Evolutionary conservation across 208 protist genomes (phyloP).

Genomic region (Chromosphaera perkinsii): DNA sequence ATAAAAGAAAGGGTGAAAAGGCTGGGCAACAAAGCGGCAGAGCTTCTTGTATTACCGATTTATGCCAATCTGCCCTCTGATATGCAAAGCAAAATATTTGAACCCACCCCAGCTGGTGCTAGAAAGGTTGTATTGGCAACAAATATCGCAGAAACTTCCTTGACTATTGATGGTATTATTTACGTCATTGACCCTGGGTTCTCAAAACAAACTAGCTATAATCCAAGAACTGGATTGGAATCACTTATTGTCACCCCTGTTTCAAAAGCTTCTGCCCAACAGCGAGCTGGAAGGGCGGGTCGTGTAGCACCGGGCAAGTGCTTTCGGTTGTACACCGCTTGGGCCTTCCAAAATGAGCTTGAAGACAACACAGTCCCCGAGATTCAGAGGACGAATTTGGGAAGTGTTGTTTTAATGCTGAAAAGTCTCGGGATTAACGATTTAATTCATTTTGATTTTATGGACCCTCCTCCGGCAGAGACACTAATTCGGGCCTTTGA

Average conservation of each 20-base stretch:
- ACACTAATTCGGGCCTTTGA: slow-evolving; percentile 88
- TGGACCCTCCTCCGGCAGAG: slow-evolving; percentile 93
- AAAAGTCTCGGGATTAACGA: slow-evolving; percentile 84
- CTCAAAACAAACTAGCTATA: slow-evolving; percentile 79
- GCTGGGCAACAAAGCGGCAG: slow-evolving; percentile 58
- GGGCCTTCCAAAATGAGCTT: slow-evolving; percentile 83
- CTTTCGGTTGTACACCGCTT: slow-evolving; percentile 92
- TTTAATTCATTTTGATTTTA: slow-evolving; percentile 94
- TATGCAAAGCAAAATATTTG: slow-evolving; percentile 89
- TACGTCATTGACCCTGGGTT: slow-evolving; percentile 96
- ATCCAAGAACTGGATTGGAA: slow-evolving; percentile 17
- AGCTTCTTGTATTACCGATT: slow-evolving; percentile 68
- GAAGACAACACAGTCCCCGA: slow-evolving; percentile 90
- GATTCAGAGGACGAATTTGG: slow-evolving; percentile 94
- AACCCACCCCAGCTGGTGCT: slow-evolving; percentile 61
- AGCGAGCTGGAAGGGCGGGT: slow-evolving; percentile 93
- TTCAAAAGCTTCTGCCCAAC: slow-evolving; percentile 85
- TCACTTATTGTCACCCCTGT: slow-evolving; percentile 83
- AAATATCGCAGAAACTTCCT: slow-evolving; percentile 98
- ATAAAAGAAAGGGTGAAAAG: slow-evolving; percentile 61
- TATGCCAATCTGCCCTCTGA: slow-evolving; percentile 90
- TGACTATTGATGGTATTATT: slow-evolving; percentile 96
- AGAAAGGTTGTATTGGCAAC: slow-evolving; percentile 83
- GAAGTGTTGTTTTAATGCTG: slow-evolving; percentile 90
- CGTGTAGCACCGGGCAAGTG: slow-evolving; percentile 87